Evolutionary conservation across 2,329 filamentous ascomycete species (phyloP), one percentile per base, ranked within the genome.

Genomic region (Exophiala calicioides): DNA sequence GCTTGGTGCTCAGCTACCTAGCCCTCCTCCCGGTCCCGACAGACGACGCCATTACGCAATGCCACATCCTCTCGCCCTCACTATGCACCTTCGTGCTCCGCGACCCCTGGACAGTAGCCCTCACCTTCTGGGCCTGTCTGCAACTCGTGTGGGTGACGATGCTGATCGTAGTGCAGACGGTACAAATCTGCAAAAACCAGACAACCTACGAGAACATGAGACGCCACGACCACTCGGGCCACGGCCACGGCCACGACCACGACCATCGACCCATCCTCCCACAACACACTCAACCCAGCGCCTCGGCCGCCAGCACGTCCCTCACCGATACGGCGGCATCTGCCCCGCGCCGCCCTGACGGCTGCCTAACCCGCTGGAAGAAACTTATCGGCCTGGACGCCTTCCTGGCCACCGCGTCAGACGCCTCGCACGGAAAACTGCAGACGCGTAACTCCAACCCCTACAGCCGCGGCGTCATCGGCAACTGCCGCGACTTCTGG

Each of bases 171-270:
- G 94, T 97, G 4, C 94, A 98, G 65, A 82, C 96, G 40, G 78
- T 96, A 39, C 93, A 98, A 65, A 85, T 98, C 40, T 86, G 90
- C 0, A 84, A 90, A 52, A 94, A 90, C 47, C 85, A 95, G 75
- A 98, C 93, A 1, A 98, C 93, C 0, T 97, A 88, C 68, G 93
- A 98, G 69, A 95, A 90, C 67, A 97, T 98, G 90, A 84, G 85
- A 54, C 86, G 88, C 9, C 39, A 53, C 24, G 45, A 50, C 78
- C 44, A 45, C 20, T 37, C 41, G 9, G n/a, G n/a, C n/a, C n/a
- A n/a, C n/a, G n/a, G n/a, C n/a, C 37, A 43, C 27, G 49, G 51
- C 78, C 43, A 35, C 20, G 37, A 34, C 16, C 19, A 45, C 23
- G 27, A 43, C 15, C 37, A 35, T 23, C 33, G 45, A 3, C 53